Evolutionary conservation across 1,139 yeast species (phyloP).

Genomic region (Insectozyma bohioensis): DNA sequence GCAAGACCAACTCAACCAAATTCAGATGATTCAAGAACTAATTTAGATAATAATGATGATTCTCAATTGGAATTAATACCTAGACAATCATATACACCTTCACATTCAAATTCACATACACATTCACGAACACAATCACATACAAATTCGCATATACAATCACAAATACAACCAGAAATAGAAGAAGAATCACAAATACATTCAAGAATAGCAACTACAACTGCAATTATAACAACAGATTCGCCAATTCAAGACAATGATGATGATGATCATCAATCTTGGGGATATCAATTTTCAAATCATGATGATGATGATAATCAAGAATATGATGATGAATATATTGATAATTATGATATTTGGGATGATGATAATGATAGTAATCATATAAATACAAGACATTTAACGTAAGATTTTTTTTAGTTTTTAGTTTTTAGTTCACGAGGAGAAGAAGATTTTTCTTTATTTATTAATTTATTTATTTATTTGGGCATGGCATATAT

Average conservation of each 20-base stretch:
- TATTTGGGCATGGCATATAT: too few relatives aligned
- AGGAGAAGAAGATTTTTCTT: too few relatives aligned
- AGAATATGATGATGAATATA: conserved; percentile 25
- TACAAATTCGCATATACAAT: too few relatives aligned
- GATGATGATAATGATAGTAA: conserved; percentile 19
- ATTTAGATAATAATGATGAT: too few relatives aligned
- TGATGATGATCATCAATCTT: neutral
- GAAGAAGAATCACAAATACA: too few relatives aligned
- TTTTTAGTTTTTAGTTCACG: too few relatives aligned
- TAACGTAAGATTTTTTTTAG: conserved; percentile 1
- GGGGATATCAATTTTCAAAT: neutral
- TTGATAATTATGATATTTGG: conserved; percentile 30
- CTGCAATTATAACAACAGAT: neutral
- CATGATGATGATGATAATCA: conserved; percentile 6
- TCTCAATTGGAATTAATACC: too few relatives aligned
- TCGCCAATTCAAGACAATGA: neutral
- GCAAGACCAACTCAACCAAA: conserved; percentile 3
- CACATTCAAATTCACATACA: neutral
- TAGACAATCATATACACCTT: too few relatives aligned
- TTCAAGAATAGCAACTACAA: neutral
- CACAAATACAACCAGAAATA: too few relatives aligned
- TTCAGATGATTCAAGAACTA: too few relatives aligned
- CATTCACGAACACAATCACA: neutral
- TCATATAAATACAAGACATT: neutral
- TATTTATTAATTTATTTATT: too few relatives aligned